These are phyloP conservation scores for Trichosporon sp. DNA, from an alignment of 1,284 basidiomycete species.

Conservation along the genomic window DNA sequence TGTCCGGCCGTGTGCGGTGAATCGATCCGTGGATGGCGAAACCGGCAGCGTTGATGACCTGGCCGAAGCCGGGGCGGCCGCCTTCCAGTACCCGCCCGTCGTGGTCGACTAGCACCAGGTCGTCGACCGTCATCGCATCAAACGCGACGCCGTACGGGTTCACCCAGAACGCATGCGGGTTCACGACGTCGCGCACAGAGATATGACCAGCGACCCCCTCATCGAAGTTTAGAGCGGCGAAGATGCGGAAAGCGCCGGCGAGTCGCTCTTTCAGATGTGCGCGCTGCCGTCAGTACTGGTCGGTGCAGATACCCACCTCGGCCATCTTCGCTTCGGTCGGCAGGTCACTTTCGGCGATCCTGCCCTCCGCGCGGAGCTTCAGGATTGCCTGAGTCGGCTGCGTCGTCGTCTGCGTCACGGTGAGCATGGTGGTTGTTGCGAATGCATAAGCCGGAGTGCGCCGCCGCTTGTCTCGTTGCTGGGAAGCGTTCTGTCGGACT, in stretches of 20 bases:
- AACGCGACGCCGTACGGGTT: slow-evolving; percentile 54
- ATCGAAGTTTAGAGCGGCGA: slow-evolving; percentile 57
- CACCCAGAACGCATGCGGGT: slow-evolving; percentile 54
- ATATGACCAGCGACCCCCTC: slow-evolving; percentile 63
- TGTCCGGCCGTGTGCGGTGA: slow-evolving; percentile 59
- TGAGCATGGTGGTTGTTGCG: neutral
- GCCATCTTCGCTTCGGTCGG: neutral
- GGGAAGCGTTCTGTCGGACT: neutral
- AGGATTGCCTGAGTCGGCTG: neutral
- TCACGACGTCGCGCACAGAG: slow-evolving; percentile 56
- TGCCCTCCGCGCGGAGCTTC: slow-evolving; percentile 1
- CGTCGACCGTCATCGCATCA: slow-evolving; percentile 52
- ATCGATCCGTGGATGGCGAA: slow-evolving; percentile 58
- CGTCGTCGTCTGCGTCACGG: neutral
- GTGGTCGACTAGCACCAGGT: slow-evolving; percentile 56
- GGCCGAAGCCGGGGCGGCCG: slow-evolving; percentile 36
- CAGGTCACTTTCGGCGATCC: slow-evolving; percentile 1
- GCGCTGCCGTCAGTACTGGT: slow-evolving; percentile 37
- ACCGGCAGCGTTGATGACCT: slow-evolving; percentile 52
- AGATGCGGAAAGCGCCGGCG: slow-evolving; percentile 34
- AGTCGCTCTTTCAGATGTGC: slow-evolving; percentile 57
- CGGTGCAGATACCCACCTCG: neutral
- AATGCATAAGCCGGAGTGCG: neutral
- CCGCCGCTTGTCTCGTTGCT: neutral
- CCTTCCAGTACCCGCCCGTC: slow-evolving; percentile 54